Base-by-base conservation (phyloP, 495 filamentous ascomycete species). In the Penicillium macrosclerotiorum region DNA sequence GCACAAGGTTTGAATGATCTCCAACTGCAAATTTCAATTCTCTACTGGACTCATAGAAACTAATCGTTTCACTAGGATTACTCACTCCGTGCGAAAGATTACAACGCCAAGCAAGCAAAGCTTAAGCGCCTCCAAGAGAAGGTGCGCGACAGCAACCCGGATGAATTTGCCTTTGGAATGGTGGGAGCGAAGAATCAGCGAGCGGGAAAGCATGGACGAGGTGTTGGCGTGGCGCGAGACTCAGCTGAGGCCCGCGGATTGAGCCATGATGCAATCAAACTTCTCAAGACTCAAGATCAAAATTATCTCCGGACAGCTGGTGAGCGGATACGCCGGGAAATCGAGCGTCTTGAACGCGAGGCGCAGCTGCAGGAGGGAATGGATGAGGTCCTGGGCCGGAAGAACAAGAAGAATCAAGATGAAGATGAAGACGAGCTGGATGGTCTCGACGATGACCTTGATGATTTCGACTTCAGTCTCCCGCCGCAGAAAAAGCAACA, bases 111-210 rank as follows among this genome's bases (percentile, higher is more conserved):
- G 63, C 86, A 94, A 62, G 71, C 72, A n/a, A 82, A 84, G 22
- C 74, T 96, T 32, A 84, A 86, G 61, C 76, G 80, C 2, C 81
- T 98, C 13, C 77, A 83, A 52, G 76, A 84, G 48, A 96, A 95
- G 69, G 92, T 85, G 17, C 75, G 79, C 44, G 82, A 93, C 31
- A 84, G 89, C 51, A 97, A 98, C 65, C 89, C 91, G 30, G 93
- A 98, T 81, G 90, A 96, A 67, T 98, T 97, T 74, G 83, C 88
- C 69, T 96, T 89, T 60, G 86, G 83, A 18, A 98, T 98, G 93
- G 78, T 94, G 65, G 75, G 71, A 26, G 62, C 60, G 3, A 69
- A 68, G 49, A 60, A 53, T 22, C 71, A 65, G 52, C 72, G 59
- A 18, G 77, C 83, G 42, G 81, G 83, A 22, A 78, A 80, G 44